phyloP scores from a whole-genome alignment of 257 asterid genomes.

The Rhazya stricta region DNA sequence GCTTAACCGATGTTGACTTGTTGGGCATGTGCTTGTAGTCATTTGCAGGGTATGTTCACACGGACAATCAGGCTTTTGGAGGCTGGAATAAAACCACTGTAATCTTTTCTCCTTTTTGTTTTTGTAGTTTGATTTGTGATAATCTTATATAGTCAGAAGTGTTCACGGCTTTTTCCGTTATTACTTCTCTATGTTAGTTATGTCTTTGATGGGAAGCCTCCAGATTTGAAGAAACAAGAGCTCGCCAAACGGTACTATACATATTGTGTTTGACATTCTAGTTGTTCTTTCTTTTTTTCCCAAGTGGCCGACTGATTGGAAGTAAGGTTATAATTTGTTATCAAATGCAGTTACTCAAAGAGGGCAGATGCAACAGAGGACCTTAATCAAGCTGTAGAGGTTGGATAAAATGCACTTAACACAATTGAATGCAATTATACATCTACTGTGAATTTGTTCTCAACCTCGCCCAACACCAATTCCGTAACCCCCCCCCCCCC shows the following conservation, averaged over 20 bases:
- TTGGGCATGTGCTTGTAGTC: conserved; percentile 41
- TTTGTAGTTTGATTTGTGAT: conserved; percentile 14
- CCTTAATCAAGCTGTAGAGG: conserved; percentile 76
- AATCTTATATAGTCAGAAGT: conserved; percentile 10
- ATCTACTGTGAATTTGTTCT: not conserved
- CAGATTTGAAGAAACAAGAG: conserved; percentile 91
- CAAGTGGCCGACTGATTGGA: not conserved
- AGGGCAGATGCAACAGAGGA: conserved; percentile 89
- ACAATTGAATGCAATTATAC: not conserved
- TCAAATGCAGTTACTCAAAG: conserved; percentile 63
- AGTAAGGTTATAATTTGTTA: conserved; percentile 1
- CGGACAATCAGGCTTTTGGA: conserved; percentile 95
- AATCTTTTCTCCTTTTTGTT: conserved; percentile 26
- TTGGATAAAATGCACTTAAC: conserved; percentile 18
- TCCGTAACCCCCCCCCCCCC: too few species aligned
- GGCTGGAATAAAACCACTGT: conserved; percentile 99
- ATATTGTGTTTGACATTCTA: conserved; percentile 7
- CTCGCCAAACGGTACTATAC: conserved; percentile 83
- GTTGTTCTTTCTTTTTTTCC: conserved; percentile 10
- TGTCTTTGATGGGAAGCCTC: conserved; percentile 96
- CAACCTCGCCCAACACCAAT: not conserved
- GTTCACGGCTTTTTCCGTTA: not conserved
- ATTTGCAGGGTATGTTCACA: conserved; percentile 89
- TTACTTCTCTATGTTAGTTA: conserved; percentile 42
- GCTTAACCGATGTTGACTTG: not conserved